phyloP scores from a whole-genome alignment of 805 yeast species.

The Saturnispora mendoncae region DNA sequence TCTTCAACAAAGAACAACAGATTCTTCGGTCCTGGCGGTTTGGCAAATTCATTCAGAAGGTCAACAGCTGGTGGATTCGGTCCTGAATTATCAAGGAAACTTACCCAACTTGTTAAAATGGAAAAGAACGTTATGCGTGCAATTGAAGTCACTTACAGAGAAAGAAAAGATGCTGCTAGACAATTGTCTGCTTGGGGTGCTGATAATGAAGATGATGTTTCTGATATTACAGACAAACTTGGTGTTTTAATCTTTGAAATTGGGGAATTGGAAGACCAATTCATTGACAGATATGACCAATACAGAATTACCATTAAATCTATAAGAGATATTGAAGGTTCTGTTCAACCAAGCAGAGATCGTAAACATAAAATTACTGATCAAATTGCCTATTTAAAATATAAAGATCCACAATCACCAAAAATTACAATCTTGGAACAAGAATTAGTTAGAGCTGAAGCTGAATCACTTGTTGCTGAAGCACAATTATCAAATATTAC shows the following conservation, averaged over 20 bases:
- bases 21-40: constrained; percentile 68
- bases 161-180: constrained; percentile 73
- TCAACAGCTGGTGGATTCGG: constrained; percentile 72
- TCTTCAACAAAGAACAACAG: constrained; percentile 87
- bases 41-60: constrained; percentile 44
- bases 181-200: constrained; percentile 84
- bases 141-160: constrained; percentile 66
- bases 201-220: constrained; percentile 76
- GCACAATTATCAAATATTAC: constrained; percentile 86
- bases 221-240: constrained; percentile 79
- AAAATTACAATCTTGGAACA: constrained; percentile 77
- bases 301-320: constrained; percentile 76
- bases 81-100: constrained; percentile 69
- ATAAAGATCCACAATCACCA: constrained; percentile 79
- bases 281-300: constrained; percentile 78
- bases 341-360: constrained; percentile 83
- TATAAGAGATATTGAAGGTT: constrained; percentile 75
- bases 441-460: constrained; percentile 86
- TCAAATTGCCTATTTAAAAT: constrained; percentile 73
- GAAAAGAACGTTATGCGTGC: constrained; percentile 78
- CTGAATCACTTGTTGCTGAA: constrained; percentile 85
- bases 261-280: constrained; percentile 82
- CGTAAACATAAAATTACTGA: constrained; percentile 80
- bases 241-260: constrained; percentile 77
- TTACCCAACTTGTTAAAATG: constrained; percentile 66